Conservation (phyloP, 768 basidiomycete species). For the Pholiota conissans region DNA sequence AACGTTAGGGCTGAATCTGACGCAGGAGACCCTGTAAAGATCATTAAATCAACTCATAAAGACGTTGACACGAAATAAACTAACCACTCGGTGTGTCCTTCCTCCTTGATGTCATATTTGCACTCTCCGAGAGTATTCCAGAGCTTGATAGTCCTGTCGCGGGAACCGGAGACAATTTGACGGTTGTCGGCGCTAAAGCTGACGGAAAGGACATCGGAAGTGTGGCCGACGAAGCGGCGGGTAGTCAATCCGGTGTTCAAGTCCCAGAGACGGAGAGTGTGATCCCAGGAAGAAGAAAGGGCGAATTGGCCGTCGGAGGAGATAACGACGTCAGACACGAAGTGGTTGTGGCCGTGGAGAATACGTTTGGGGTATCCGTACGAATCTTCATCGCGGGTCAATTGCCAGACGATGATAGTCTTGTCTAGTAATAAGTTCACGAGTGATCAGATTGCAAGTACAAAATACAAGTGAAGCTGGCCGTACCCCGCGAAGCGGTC, state of each 20-base stretch:
- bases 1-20: constrained; percentile 98
- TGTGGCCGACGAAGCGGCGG: constrained; percentile 97
- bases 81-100: constrained; percentile 95
- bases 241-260: constrained; percentile 97
- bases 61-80: constrained; percentile 18
- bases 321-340: constrained; percentile 97
- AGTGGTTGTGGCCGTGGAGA: constrained; percentile 98
- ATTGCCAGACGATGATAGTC: constrained; percentile 99
- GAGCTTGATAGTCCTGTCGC: constrained; percentile 97
- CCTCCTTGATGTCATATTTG: constrained; percentile 99
- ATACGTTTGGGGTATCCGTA: constrained; percentile 98
- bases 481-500: constrained; percentile 92
- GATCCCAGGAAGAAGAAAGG: constrained; percentile 99
- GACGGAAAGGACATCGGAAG: constrained; percentile 96
- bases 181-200: constrained; percentile 99
- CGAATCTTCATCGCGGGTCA: constrained; percentile 88
- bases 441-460: constrained; percentile 14
- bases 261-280: constrained; percentile 99
- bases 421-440: constrained; percentile 71
- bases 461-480: constrained; percentile 18
- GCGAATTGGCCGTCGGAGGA: constrained; percentile 99
- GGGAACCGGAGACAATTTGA: constrained; percentile 98
- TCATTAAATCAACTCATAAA: constrained; percentile 11
- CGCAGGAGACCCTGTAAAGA: constrained; percentile 87
- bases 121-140: constrained; percentile 99